These are phyloP conservation scores for Acanthamoeba healyi DNA, from an alignment of 208 protist species.

Conservation along the genomic window DNA sequence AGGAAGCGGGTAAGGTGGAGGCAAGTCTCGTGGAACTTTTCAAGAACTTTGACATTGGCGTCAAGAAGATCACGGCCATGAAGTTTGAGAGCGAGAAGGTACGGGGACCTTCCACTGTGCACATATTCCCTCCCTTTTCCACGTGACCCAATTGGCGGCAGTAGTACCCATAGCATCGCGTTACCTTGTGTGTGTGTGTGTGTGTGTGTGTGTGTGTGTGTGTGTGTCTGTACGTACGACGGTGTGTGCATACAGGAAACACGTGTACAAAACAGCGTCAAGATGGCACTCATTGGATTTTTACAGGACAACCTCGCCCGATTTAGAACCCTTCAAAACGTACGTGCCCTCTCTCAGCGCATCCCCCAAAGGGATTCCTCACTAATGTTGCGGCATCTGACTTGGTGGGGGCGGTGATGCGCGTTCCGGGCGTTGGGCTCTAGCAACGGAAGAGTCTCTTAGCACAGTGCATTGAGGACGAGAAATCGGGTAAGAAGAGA, in stretches of 20 bases:
- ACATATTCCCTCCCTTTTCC: background rate
- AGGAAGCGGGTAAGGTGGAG: slow-evolving; percentile 65
- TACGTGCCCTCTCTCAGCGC: background rate
- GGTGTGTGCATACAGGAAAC: background rate
- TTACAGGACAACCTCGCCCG: slow-evolving; percentile 46
- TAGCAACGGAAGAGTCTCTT: slow-evolving; percentile 50
- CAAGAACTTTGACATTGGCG: slow-evolving; percentile 65
- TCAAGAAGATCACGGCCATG: slow-evolving; percentile 50
- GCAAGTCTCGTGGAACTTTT: slow-evolving; percentile 24
- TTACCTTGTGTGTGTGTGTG: no score
- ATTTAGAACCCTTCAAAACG: slow-evolving; percentile 44
- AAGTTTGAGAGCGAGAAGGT: slow-evolving; percentile 14
- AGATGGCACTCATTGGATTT: slow-evolving; percentile 42
- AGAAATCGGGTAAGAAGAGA: background rate
- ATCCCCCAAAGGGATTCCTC: no score
- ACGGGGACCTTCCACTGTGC: no score
- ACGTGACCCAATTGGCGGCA: no score
- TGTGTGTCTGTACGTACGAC: no score
- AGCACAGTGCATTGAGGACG: slow-evolving; percentile 4
- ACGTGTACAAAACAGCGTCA: slow-evolving; percentile 31
- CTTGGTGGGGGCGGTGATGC: no score
- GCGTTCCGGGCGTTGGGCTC: no score
- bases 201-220: background rate
- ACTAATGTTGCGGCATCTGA: no score
- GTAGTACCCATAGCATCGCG: no score